Evolutionary conservation across 768 basidiomycete genomes (phyloP), one percentile per base, ranked within the genome.

Genomic region (Chalciporus piperatus): DNA sequence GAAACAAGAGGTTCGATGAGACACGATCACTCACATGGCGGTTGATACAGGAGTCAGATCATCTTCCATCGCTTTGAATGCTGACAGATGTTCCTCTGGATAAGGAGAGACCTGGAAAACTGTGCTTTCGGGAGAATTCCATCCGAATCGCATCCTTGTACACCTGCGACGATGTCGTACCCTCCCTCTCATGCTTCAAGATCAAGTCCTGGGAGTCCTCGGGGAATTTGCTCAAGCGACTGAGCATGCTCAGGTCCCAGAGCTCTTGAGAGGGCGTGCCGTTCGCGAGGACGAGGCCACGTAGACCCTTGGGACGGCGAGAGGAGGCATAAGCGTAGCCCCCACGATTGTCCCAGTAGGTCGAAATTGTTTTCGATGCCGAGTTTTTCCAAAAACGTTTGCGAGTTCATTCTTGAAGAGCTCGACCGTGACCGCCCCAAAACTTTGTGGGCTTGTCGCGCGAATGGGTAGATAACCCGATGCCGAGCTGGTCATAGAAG

Each of bases 261-360:
- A 73, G 48, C 6, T 60, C 55, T 16, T 63, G 50, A 1, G 70
- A 68, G 6, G 71, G 62, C 0, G 69, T 70, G 0, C 65, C 56
- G 23, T 69, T 70, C 1, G 64, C 56, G 19, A 73, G 54, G 10
- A 73, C 62, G 27, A 73, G 59, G 6, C 65, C 68, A 41, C 66
- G 69, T 16, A 78, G 57, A 0, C 74, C 76, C 0, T 30, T 25
- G 7, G 76, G 76, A 12, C 70, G 64, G 5, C 65, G 63, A 2
- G 62, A 58, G n/a, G 71, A 59, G 1, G 61, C 75, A 45, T 72
- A n/a, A n/a, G n/a, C n/a, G n/a, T n/a, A n/a, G n/a, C n/a, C n/a
- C n/a, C n/a, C n/a, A n/a, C n/a, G n/a, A n/a, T n/a, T n/a, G n/a
- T n/a, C n/a, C n/a, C n/a, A n/a, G n/a, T n/a, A n/a, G n/a, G n/a